A percentile compares a stretch with the other conserved stretches of the same genome.
Evolutionary conservation across 2,329 filamentous ascomycete species (phyloP).

Genomic region (Aspergillus sp.): DNA sequence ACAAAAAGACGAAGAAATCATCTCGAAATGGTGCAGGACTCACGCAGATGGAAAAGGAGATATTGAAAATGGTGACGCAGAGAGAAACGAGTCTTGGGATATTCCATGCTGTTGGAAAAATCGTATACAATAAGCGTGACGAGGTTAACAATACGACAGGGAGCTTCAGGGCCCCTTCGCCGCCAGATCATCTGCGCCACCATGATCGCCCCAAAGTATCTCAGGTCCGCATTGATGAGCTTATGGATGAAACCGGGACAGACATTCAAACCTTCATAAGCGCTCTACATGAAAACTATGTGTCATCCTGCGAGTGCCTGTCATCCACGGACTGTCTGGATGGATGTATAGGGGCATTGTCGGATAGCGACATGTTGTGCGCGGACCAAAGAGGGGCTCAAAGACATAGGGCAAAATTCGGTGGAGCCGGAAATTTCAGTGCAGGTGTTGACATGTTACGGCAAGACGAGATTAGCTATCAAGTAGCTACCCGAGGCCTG

Average conservation of each 20-base stretch:
- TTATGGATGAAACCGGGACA: constrained; percentile 91
- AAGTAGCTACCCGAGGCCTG: constrained; percentile 79
- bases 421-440: constrained; percentile 49
- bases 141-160: constrained; percentile 37
- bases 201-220: constrained; percentile 56
- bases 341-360: constrained; percentile 78
- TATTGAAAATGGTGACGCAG: constrained; percentile 71
- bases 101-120: constrained; percentile 92
- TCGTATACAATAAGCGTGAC: constrained; percentile 90
- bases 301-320: constrained; percentile 64
- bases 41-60: constrained; percentile 72
- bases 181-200: constrained; percentile 55
- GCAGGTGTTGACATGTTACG: constrained; percentile 59
- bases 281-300: constrained; percentile 88
- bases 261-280: constrained; percentile 86
- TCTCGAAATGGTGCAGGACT: constrained; percentile 43
- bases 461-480: constrained; percentile 91
- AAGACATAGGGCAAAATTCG: constrained; percentile 44
- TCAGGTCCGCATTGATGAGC: constrained; percentile 61
- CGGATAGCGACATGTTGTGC: constrained; percentile 78
- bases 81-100: constrained; percentile 86
- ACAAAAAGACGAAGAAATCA: constrained; percentile 59
- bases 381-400: constrained; percentile 46
- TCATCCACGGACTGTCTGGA: constrained; percentile 71
- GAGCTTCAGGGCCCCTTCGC: constrained; percentile 42